These are phyloP conservation scores for Mucor saturninus DNA, from an alignment of 371 early-diverging fungal species.

Conservation along the genomic window DNA sequence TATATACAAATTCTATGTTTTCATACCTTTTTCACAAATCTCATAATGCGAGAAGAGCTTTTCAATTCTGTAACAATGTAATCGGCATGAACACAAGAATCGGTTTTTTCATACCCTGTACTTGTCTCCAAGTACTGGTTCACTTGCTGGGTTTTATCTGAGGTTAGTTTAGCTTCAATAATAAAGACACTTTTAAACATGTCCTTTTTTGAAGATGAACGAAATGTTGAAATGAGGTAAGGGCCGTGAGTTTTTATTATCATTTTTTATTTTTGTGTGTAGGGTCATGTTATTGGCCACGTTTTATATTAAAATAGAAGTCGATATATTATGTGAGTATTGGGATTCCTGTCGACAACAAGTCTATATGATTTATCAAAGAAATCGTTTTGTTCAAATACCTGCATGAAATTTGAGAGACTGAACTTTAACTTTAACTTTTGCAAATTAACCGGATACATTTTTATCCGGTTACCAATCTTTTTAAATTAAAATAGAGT, in stretches of 20 bases:
- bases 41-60: conserved; percentile 6
- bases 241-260: neutral
- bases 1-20: neutral
- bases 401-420: no score
- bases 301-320: neutral
- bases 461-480: no score
- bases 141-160: neutral
- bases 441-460: no score
- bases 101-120: neutral
- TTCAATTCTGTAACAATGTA: conserved; percentile 11
- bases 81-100: neutral
- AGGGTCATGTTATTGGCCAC: conserved; percentile 8
- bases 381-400: no score
- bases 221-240: neutral
- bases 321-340: neutral
- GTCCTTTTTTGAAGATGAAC: neutral
- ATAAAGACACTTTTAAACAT: neutral
- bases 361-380: neutral
- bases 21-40: conserved; percentile 3
- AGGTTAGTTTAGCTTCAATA: neutral
- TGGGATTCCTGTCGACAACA: conserved; percentile 1
- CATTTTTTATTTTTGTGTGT: neutral
- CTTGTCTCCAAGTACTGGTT: neutral
- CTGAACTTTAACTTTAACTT: no score
- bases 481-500: no score